Percentiles rank a stretch among this genome's conserved stretches.
These are phyloP conservation scores for Alternaria gansuensis DNA, from an alignment of 2,329 filamentous ascomycete genomes.

Conservation along the genomic window DNA sequence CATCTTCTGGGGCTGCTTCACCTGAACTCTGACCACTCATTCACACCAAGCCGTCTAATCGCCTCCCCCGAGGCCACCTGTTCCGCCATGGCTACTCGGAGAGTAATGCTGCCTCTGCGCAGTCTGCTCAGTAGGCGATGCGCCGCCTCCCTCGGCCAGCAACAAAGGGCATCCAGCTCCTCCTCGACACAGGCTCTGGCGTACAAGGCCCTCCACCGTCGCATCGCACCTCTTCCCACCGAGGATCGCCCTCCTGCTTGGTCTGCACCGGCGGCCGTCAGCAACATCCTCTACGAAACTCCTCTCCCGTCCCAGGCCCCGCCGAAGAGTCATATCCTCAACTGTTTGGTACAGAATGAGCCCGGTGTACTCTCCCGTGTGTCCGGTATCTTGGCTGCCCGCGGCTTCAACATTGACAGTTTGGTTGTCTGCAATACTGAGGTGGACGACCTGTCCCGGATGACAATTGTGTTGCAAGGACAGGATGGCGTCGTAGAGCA, in stretches of 20 bases:
- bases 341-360: conserved; percentile 98
- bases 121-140: conserved; percentile 43
- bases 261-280: conserved; percentile 89
- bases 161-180: conserved; percentile 54
- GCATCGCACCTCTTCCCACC: conserved; percentile 83
- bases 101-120: conserved; percentile 53
- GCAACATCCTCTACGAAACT: conserved; percentile 98
- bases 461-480: conserved; percentile 97
- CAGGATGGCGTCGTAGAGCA: conserved; percentile 98
- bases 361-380: conserved; percentile 96
- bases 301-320: conserved; percentile 83
- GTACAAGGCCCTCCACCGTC: conserved; percentile 95
- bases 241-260: conserved; percentile 82
- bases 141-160: conserved; percentile 39
- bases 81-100: conserved; percentile 55
- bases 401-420: conserved; percentile 99
- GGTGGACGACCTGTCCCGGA: conserved; percentile 93
- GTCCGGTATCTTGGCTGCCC: conserved; percentile 92
- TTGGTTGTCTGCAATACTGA: conserved; percentile 98
- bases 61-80: conserved; percentile 23
- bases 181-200: conserved; percentile 92
- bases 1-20: conserved; percentile 20
- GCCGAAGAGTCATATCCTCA: conserved; percentile 93
- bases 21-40: neutral
- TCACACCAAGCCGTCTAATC: conserved; percentile 21